phyloP scores from a whole-genome alignment of 257 asterid genomes.

The Primulina tabacum region DNA sequence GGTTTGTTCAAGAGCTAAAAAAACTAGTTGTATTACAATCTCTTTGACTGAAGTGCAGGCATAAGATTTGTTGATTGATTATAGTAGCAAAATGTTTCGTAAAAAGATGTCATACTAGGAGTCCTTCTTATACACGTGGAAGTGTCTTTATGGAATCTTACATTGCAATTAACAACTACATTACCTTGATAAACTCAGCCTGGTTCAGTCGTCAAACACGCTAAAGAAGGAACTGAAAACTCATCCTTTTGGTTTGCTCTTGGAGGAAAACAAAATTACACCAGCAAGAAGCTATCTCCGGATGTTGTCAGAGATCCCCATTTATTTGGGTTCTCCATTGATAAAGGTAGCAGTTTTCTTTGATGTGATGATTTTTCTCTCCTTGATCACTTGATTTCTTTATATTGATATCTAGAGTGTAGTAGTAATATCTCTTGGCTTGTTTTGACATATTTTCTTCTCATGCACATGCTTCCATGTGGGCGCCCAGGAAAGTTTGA shows the following conservation, averaged over 20 bases:
- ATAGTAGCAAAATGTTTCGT: neutral
- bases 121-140: neutral
- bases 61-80: neutral
- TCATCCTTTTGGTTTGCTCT: constrained; percentile 89
- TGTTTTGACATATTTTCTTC: constrained; percentile 32
- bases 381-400: neutral
- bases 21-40: neutral
- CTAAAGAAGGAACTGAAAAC: constrained; percentile 98
- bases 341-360: constrained; percentile 53
- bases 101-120: neutral
- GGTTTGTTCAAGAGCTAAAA: neutral
- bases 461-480: constrained; percentile 33
- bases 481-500: constrained; percentile 73
- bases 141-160: neutral
- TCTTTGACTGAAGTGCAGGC: neutral
- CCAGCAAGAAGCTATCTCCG: constrained; percentile 58
- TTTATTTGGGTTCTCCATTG: constrained; percentile 59
- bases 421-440: constrained; percentile 4
- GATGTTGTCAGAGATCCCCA: constrained; percentile 86
- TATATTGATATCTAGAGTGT: constrained; percentile 12
- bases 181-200: constrained; percentile 52
- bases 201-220: constrained; percentile 67
- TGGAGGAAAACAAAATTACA: constrained; percentile 87
- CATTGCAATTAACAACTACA: constrained; percentile 24
- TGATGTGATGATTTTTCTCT: constrained; percentile 18